Conservation (phyloP, 352 stramenopile species). For the Poterioochromonas sp. region DNA sequence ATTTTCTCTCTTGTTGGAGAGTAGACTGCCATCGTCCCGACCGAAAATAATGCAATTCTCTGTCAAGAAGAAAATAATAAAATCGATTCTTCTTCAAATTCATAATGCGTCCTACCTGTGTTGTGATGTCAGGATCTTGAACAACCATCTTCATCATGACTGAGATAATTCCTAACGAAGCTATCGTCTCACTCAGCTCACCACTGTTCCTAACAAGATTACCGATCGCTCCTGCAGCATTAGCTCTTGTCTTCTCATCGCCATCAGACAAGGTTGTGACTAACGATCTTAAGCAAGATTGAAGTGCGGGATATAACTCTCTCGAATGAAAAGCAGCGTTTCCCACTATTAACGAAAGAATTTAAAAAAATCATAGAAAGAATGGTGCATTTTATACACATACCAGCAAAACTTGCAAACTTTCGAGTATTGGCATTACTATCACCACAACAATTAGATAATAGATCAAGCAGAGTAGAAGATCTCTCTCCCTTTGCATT, state of each 20-base stretch:
- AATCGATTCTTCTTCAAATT: neutral
- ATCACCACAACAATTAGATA: conserved; percentile 57
- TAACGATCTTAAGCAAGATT: conserved; percentile 52
- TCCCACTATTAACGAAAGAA: too few relatives aligned
- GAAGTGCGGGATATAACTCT: conserved; percentile 61
- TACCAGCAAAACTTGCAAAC: conserved; percentile 74
- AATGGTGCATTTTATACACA: too few relatives aligned
- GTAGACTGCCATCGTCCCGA: conserved; percentile 29
- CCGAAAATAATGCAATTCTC: conserved; percentile 24
- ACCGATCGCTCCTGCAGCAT: conserved; percentile 74
- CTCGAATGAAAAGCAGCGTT: conserved; percentile 77
- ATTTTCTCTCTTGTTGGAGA: neutral
- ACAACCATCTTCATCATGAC: neutral
- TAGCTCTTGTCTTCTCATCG: conserved; percentile 79
- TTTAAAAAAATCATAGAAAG: neutral
- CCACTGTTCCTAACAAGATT: conserved; percentile 80
- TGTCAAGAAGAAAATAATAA: neutral
- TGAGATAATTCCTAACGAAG: neutral
- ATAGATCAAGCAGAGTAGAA: conserved; percentile 53
- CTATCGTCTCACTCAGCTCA: conserved; percentile 53
- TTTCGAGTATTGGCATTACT: conserved; percentile 67
- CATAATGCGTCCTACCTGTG: neutral
- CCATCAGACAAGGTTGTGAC: conserved; percentile 61
- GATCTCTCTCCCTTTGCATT: conserved; percentile 18
- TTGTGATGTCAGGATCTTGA: neutral